Evolutionary conservation across 129 eudicot genomes (phyloP), one percentile per base, ranked within the genome.

Genomic region (Smallanthus sonchifolius): DNA sequence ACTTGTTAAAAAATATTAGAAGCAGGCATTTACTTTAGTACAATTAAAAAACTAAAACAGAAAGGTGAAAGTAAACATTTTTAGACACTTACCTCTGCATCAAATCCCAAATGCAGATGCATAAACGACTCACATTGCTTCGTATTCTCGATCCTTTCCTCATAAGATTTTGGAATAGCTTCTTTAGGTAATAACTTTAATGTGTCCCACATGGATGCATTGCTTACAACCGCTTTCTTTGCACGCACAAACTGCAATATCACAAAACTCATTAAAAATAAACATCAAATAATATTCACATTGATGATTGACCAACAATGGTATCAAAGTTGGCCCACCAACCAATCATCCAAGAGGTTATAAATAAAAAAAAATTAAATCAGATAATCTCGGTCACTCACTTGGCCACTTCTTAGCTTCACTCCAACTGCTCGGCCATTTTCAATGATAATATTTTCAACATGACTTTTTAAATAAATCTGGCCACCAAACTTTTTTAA

Each of bases 171-270:
- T 43, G 96, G 97, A 73, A 93, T 48, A 70, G 67, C 81, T 77
- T 93, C 92, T 78, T 80, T 78, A 1, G 98, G 96, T 77, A 93
- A 57, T 69, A 93, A 72, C 72, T 74, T 72, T 77, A 93, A 42
- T 13, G 98, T 93, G 76, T 93, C 98, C 98, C 98, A 93, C 98
- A 93, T 93, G 69, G 97, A 93, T 51, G 96, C 98, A 74, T 93
- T 90, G 85, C 97, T 93, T 45, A 90, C 97, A 76, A 93, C 97
- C 56, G 98, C 98, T 81, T 93, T 88, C 81, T 74, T 90, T 54
- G 97, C 98, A 68, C 93, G 92, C 68, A 93, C 82, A 80, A 93
- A 87, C 98, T 93, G 88, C 63, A 69, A 34, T 10, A 76, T 47
- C 63, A 44, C 70, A 47, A 75, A 66, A 55, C 7, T 1, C 13